Base-by-base conservation (phyloP, 805 yeast genomes). In the Metschnikowia proteae region DNA sequence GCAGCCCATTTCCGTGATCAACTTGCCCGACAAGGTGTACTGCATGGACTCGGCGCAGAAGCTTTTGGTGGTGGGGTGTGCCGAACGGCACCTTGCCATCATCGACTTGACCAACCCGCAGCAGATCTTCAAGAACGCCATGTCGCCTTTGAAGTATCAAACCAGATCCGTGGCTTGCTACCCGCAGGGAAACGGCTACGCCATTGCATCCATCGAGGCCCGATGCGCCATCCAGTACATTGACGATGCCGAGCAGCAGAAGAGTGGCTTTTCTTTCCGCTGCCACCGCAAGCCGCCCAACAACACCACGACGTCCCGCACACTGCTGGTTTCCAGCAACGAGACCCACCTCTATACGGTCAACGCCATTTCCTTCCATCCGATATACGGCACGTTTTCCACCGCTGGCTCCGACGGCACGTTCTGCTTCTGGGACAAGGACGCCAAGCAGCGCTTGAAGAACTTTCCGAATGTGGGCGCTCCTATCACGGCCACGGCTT, bases 381-480 rank as follows among this genome's bases (percentile, higher is more conserved):
- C 98, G 3, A 72, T 80, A 10, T 83, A 84, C 66, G 97, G 97
- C 38, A 90, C 98, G 1, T 86, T 94, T 67, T 83, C 84, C 43
- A 94, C 99, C 4, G 94, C 96, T 1, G 98, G 99, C 9, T 79
- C 94, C 25, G 99, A 94, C 67, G 99, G 99, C 23, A 77, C 91
- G 10, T 85, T 91, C 72, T 84, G 90, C 60, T 86, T 88, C 72
- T 94, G 99, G 99, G 98, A 94, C 66, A 89, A 88, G 66, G 96
- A 89, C 60, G 86, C 94, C 46, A 82, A 85, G 63, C 95, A 87
- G 63, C 79, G 98, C 59, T 78, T 94, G 56, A 87, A 85, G 68
- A 87, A 85, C 31, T 86, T 81, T 73, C 89, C 96, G 4, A 68
- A 80, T 7, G 73, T 84, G 11, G 79, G 78, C 45, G 78, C 81